Conservation (phyloP, 2,329 filamentous ascomycete genomes). For the Hymenoscyphus linearis region DNA sequence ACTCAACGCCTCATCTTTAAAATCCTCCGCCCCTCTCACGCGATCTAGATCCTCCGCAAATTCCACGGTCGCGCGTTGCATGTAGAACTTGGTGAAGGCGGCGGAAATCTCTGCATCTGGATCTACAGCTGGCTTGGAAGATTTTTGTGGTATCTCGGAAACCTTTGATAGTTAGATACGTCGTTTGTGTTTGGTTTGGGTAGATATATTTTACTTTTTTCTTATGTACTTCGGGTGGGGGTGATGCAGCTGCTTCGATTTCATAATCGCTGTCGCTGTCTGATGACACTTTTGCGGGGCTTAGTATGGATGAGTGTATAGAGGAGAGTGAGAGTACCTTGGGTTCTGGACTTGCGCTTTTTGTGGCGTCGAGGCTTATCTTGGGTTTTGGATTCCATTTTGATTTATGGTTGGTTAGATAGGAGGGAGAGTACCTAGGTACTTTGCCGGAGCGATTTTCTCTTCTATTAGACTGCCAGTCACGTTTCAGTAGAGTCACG, state of each 20-base stretch:
- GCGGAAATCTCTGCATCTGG: slow-evolving; percentile 19
- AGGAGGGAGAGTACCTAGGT: not conserved
- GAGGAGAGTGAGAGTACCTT: slow-evolving; percentile 18
- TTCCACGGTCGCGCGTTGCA: slow-evolving; percentile 63
- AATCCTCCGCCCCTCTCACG: slow-evolving; percentile 64
- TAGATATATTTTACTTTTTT: not conserved
- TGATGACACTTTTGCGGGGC: slow-evolving; percentile 13
- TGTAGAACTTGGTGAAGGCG: slow-evolving; percentile 59
- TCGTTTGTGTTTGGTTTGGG: too few species aligned
- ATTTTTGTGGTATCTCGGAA: not conserved
- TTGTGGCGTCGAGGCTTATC: slow-evolving; percentile 25
- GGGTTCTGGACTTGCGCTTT: slow-evolving; percentile 29
- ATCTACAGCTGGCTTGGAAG: slow-evolving; percentile 5
- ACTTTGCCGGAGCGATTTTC: not conserved
- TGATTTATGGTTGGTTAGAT: not conserved
- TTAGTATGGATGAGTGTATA: not conserved
- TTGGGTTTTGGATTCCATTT: slow-evolving; percentile 15
- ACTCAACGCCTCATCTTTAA: slow-evolving; percentile 57
- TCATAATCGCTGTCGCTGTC: slow-evolving; percentile 20
- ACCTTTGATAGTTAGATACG: not conserved
- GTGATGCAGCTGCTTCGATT: slow-evolving; percentile 2
- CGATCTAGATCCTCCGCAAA: slow-evolving; percentile 71
- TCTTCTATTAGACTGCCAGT: not conserved
- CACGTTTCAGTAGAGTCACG: too few species aligned
- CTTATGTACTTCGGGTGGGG: not conserved